Base-by-base conservation (phyloP, 2,329 filamentous ascomycete species). In the Apiospora aurea region DNA sequence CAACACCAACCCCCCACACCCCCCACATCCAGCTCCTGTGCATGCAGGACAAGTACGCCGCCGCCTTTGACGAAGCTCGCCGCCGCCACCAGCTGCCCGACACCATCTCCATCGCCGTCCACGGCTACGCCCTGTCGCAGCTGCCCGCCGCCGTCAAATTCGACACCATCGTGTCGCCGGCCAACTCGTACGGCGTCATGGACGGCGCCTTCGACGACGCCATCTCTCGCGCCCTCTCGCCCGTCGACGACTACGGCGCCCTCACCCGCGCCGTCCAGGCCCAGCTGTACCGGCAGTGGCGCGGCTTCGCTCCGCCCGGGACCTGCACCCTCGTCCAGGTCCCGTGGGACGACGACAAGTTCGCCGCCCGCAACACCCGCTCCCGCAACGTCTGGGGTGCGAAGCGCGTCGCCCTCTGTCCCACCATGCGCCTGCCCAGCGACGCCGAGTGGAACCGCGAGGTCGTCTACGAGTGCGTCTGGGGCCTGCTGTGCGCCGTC, bases 161-260 rank as follows among this genome's bases (percentile, higher is more conserved):
- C 75, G 84, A 88, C 75, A 79, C 85, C 16, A 79, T 89, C 57
- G 86, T 88, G 29, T 89, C 87, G 0, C 87, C 87, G 0, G 86
- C 87, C 57, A 89, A 89, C 75, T 88, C 86, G 1, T 89, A 88
- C 76, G 87, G 83, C 41, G 82, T 83, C 0, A 82, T 90, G 0
- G 87, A 89, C 73, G 87, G 88, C 41, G 85, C 82, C 67, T 89
- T 88, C 73, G 87, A 89, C 77, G 84, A 87, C 74, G 87, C 87
- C 34, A 86, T 89, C 71, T 88, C 86, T 0, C 81, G 82, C 44
- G 81, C 82, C 14, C 84, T 88, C 72, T 84, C 84, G 1, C 86
- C 85, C 0, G 73, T 73, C 4, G 76, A 83, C 34, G 81, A 85
- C 70, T 88, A 88, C 74, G 74, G 81, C 26, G 85, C 85, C 1